phyloP scores from a whole-genome alignment of 2,329 filamentous ascomycete species.

The Bertia moriformis region DNA sequence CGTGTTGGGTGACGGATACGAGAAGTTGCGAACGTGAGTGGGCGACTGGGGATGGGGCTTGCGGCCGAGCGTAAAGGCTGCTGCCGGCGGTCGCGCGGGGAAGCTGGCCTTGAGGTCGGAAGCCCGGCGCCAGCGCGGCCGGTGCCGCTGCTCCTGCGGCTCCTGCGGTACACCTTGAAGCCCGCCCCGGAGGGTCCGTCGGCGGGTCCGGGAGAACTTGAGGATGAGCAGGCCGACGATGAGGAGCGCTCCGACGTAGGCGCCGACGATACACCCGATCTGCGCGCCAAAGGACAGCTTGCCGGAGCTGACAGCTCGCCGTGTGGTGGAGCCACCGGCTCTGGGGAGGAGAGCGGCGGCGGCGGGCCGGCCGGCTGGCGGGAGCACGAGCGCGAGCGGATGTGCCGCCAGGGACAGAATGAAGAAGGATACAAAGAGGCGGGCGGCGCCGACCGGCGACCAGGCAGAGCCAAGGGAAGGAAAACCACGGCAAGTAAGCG shows the following conservation, averaged over 20 bases:
- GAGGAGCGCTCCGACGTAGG: not conserved
- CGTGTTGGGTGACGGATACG: constrained; percentile 23
- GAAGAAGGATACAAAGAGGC: no score
- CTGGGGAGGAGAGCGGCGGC: no score
- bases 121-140: no score
- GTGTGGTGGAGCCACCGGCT: no score
- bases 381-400: not conserved
- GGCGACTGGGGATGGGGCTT: constrained; percentile 18
- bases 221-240: not conserved
- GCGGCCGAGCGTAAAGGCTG: constrained; percentile 8
- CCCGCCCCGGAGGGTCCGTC: constrained; percentile 1
- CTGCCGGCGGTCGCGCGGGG: constrained; percentile 7
- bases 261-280: not conserved
- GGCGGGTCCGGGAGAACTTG: not conserved
- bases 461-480: not conserved
- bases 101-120: no score
- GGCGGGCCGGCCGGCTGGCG: not conserved
- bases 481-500: not conserved
- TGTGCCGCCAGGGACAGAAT: not conserved
- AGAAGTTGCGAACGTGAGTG: constrained; percentile 30
- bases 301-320: not conserved
- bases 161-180: not conserved
- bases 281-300: not conserved
- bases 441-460: no score
- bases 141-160: no score